These are phyloP conservation scores for Zostera marina DNA, from an alignment of 116 monocot species.

Conservation along the genomic window DNA sequence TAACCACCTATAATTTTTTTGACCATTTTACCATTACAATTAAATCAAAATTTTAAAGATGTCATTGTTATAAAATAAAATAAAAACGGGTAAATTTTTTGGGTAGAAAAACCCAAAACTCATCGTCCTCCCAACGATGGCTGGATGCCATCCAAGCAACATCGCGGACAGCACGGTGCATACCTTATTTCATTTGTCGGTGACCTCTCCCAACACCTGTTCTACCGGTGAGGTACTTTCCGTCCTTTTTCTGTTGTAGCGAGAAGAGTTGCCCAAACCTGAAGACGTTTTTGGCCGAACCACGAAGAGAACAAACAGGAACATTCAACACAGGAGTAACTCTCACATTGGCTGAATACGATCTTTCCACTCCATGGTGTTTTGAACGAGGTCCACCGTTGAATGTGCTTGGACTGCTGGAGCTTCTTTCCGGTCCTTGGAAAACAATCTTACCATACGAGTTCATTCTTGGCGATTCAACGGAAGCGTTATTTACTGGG, in stretches of 20 bases:
- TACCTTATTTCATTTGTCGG: neutral
- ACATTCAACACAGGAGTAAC: slow-evolving; percentile 71
- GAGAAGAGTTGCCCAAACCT: slow-evolving; percentile 37
- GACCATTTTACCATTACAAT: no score
- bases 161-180: no score
- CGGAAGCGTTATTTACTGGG: slow-evolving; percentile 13
- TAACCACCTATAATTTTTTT: no score
- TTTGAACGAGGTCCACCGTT: slow-evolving; percentile 25
- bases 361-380: slow-evolving; percentile 13
- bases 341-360: slow-evolving; percentile 63
- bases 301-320: slow-evolving; percentile 49
- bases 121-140: no score
- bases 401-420: slow-evolving; percentile 73
- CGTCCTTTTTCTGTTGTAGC: slow-evolving; percentile 12
- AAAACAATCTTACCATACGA: slow-evolving; percentile 83
- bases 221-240: neutral
- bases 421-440: slow-evolving; percentile 62
- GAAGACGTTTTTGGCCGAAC: slow-evolving; percentile 24
- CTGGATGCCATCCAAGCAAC: no score
- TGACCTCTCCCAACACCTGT: neutral
- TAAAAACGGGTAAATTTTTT: no score
- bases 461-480: slow-evolving; percentile 76
- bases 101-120: no score
- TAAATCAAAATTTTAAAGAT: no score
- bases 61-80: no score